Evolutionary conservation across 768 basidiomycete genomes (phyloP), one percentile per base, ranked within the genome.

Genomic region (Chalciporus chontae): DNA sequence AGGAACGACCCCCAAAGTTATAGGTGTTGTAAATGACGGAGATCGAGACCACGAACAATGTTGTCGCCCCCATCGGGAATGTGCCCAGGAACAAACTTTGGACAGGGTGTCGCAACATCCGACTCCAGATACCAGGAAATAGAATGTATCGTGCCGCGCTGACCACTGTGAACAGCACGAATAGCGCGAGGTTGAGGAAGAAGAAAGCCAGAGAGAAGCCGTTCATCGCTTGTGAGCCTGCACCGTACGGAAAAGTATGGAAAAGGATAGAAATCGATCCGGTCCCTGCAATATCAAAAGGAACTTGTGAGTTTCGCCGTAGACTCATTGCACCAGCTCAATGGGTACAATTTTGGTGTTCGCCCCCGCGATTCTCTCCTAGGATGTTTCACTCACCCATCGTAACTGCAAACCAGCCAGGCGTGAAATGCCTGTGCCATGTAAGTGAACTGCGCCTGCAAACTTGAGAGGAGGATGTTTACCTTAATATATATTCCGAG

Each of bases 61-160:
- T 85, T 2, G 78, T 72, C 5, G 70, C 74, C 13, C 76, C 84
- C 83, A 85, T 87, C 0, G 83, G 81, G 54, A 70, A 73, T 7
- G 67, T 69, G 27, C 73, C 71, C 3, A 78, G 66, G 55, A 70
- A 83, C 31, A 81, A 69, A 52, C 77, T 76, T 47, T 79, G 76
- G 4, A 68, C 66, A 5, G 80, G 77, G 56, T 81, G 74, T 17
- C 60, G 68, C 23, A 81, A 50, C 69, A 83, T 77, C n/a, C 65
- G 60, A 18, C 17, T 36, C 74, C 77, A 79, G 43, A 79, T 71
- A 29, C 73, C 71, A 0, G 81, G 82, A 52, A 77, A 81, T 27
- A 77, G 52, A 42, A 68, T 66, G 62, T 85, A 86, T 46, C 84
- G 78, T 4, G 72, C 68, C 5, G 72, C 47, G 26, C 76, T 76